A percentile compares a stretch with the other conserved stretches of the same genome.
phyloP scores from a whole-genome alignment of 306 rosid genomes.

The Trifolium repens region DNA sequence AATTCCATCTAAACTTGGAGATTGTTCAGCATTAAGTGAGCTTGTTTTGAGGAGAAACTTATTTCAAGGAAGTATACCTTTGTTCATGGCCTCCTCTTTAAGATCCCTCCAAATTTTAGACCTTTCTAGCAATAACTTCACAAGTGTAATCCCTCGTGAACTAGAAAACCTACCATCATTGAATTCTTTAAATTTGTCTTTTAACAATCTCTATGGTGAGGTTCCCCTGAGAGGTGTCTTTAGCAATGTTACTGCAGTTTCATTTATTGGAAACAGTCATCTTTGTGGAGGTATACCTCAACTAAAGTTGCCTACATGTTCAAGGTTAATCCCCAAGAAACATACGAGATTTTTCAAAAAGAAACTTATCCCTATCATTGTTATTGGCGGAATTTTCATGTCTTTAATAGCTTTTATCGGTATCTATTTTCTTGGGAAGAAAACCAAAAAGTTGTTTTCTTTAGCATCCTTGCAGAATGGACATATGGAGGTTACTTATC shows the following conservation, averaged over 20 bases:
- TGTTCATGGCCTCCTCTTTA: constrained; percentile 20
- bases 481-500: background rate
- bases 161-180: constrained; percentile 23
- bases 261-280: constrained; percentile 32
- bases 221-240: constrained; percentile 49
- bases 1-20: constrained; percentile 26
- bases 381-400: background rate
- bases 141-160: constrained; percentile 29
- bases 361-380: background rate
- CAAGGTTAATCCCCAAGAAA: background rate
- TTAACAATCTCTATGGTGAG: constrained; percentile 47
- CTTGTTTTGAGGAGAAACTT: background rate
- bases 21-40: constrained; percentile 9
- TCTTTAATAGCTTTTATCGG: background rate
- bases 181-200: constrained; percentile 42
- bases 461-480: background rate
- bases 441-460: background rate
- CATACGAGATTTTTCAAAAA: constrained; percentile 1
- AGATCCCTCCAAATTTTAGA: constrained; percentile 31
- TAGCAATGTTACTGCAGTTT: constrained; percentile 19
- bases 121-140: constrained; percentile 46
- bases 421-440: constrained; percentile 10
- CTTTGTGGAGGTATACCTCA: constrained; percentile 53
- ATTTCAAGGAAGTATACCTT: constrained; percentile 31
- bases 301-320: constrained; percentile 32